Base-by-base conservation (phyloP, 352 stramenopile species). In the Saprolegnia parasitica region DNA sequence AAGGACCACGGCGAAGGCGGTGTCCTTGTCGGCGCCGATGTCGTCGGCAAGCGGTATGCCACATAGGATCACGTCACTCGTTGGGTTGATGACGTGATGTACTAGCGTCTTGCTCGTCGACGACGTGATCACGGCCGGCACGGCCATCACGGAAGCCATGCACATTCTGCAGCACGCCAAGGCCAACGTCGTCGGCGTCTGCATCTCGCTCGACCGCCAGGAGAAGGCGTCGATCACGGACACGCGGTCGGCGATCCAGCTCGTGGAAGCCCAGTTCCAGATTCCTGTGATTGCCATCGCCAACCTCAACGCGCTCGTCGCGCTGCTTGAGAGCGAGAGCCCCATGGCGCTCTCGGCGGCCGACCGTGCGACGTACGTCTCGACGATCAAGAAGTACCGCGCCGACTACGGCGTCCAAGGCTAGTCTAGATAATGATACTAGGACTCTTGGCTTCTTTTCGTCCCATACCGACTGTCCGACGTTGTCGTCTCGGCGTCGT, bases 1-100 rank as follows among this genome's bases (percentile, higher is more conserved):
- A 99, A 99, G 81, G 96, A 99, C 77, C 97, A 99, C 79, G 97
- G 97, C 50, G 97, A 99, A 78, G 96, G 96, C 37, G 97, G 97
- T 24, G 86, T 90, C 40, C 86, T 99, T 24, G 97, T 99, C 0
- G 97, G 97, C 50, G 92, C 95, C 23, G 84, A 93, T 56, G 95
- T 99, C 81, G 87, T 90, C 20, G 88, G 86, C 58, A 99, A 99
- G 80, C 88, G 91, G 84, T 92, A 73, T 52, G 78, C 78, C 8
- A n/a, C 24, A 9, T 35, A 16, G 15, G 16, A 24, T 47, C 5
- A 10, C 16, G 1, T 64, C 15, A 32, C 24, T n/a, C n/a, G n/a
- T 46, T 56, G 61, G n/a, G 29, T 35, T 35, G 37, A 26, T 66
- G 20, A 32, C 18, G 5, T 50, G 26, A 72, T 18, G 63, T 39